A percentile compares a stretch with the other conserved stretches of the same genome.
These are phyloP conservation scores for Hypoxylon rickii DNA, from an alignment of 495 filamentous ascomycete genomes.

Conservation along the genomic window DNA sequence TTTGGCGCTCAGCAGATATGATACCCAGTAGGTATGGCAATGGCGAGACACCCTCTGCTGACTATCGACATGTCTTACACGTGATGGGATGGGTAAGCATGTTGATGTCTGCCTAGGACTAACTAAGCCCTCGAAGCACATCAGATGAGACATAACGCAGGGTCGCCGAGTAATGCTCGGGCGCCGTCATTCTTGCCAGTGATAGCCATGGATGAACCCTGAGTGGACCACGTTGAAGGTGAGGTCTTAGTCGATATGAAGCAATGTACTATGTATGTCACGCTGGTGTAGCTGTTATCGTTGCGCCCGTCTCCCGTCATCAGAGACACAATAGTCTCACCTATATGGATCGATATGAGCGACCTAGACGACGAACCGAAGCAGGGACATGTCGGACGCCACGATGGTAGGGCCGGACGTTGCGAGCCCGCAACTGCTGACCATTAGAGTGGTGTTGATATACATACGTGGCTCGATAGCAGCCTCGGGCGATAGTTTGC, in stretches of 20 bases:
- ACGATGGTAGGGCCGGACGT: conserved; percentile 21
- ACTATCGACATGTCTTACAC: conserved; percentile 23
- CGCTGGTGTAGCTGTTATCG: not conserved
- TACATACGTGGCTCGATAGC: conserved; percentile 34
- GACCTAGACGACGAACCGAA: conserved; percentile 10
- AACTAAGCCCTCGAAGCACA: not conserved
- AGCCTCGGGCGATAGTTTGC: conserved; percentile 27
- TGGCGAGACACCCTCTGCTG: conserved; percentile 9
- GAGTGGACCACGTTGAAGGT: conserved; percentile 27
- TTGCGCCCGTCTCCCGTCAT: conserved; percentile 24
- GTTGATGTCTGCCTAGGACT: conserved; percentile 8
- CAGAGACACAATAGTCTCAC: conserved; percentile 32
- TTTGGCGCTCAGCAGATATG: conserved; percentile 5
- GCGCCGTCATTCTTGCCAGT: conserved; percentile 16
- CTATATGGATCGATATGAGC: no score
- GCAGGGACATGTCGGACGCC: conserved; percentile 14
- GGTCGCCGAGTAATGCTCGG: conserved; percentile 2
- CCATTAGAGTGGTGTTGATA: conserved; percentile 25
- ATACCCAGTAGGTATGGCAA: not conserved
- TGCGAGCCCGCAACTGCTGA: conserved; percentile 18
- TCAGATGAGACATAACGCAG: conserved; percentile 1
- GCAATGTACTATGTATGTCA: no score
- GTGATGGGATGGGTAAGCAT: conserved; percentile 5
- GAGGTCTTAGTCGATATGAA: conserved; percentile 11
- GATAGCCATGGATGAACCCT: conserved; percentile 23